Percentiles rank a stretch among this genome's conserved stretches.
Evolutionary conservation across 208 protist species (phyloP).

Genomic region (Tritrichomonas foetus): DNA sequence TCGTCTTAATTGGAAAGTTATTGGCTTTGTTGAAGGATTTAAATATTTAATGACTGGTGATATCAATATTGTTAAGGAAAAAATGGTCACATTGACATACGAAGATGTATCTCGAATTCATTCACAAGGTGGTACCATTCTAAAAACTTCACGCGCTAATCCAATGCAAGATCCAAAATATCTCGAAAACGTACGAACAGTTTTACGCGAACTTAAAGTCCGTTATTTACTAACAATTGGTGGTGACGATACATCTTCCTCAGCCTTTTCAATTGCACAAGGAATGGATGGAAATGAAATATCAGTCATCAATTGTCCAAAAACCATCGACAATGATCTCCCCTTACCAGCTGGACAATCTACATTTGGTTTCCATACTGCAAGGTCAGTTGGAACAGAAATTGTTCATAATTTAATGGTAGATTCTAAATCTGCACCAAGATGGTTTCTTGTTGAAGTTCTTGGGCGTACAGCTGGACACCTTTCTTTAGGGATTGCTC

Average conservation of each 20-base stretch:
- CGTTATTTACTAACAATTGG: conserved; percentile 24
- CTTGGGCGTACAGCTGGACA: conserved; percentile 32
- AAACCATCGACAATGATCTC: conserved; percentile 35
- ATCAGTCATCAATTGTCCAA: not conserved
- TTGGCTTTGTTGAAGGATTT: not conserved
- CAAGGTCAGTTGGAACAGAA: not conserved
- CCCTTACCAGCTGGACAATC: not conserved
- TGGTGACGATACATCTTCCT: conserved; percentile 17
- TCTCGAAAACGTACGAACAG: not conserved
- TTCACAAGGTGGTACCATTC: not conserved
- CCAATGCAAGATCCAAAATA: not conserved
- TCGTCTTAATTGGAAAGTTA: not conserved
- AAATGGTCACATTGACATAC: not conserved
- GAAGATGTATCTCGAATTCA: not conserved
- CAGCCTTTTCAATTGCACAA: not conserved
- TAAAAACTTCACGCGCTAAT: not conserved
- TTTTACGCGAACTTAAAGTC: not conserved
- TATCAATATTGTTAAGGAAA: not conserved
- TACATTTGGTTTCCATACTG: conserved; percentile 32
- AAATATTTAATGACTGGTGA: not conserved
- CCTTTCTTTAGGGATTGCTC: conserved; percentile 47
- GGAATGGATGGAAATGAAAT: not conserved
- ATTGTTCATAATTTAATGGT: not conserved
- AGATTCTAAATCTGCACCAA: not conserved
- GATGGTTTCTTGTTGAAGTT: conserved; percentile 4